Base-by-base conservation (phyloP, 495 filamentous ascomycete species). In the Xanthoparmelia taractica region DNA sequence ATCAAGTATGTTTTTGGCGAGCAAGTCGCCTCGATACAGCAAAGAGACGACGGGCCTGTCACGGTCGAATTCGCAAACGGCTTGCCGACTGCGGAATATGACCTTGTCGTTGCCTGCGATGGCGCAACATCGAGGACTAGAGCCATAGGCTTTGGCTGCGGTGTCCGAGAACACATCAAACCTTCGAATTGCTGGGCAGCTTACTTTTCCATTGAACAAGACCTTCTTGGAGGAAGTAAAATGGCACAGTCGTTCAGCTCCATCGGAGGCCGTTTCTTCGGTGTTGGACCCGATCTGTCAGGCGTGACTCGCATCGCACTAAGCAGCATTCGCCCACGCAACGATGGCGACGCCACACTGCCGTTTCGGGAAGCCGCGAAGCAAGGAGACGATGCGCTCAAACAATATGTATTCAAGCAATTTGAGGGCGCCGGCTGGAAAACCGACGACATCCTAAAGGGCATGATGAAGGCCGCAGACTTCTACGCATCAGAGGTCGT, bases 101-200 rank as follows among this genome's bases (percentile, higher is more conserved):
- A 81, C 65, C 71, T 82, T 27, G 73, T 82, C 37, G 72, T 82
- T 41, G 79, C 74, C 54, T 77, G 75, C 48, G 79, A 82, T 65
- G 79, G 79, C 18, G 72, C 74, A 7, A 78, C 72, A 6, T 82
- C 80, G 38, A 69, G 78, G 34, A 80, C 78, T 57, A 73, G 79
- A 29, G 75, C 77, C 12, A 70, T 79, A 48, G 78, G 76, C 8
- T 67, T 81, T 37, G 72, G 69, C 34, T 74, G 73, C 61, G 71
- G 67, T 52, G 48, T 76, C 10, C 48, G 48, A 52, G 77, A 78
- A 38, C 63, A 80, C 58, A 67, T 78, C 48, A 13, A 50, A 43
- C 66, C 75, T 12, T 54, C 65, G 1, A 77, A 79, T 63, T 63
- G 31, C 55, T 79, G 75, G 75, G 72, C 71, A 1, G 73, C 75